Evolutionary conservation across 176 grass and related monocot species (phyloP), one percentile per base, ranked within the genome.

Genomic region (Hordeum marinum): DNA sequence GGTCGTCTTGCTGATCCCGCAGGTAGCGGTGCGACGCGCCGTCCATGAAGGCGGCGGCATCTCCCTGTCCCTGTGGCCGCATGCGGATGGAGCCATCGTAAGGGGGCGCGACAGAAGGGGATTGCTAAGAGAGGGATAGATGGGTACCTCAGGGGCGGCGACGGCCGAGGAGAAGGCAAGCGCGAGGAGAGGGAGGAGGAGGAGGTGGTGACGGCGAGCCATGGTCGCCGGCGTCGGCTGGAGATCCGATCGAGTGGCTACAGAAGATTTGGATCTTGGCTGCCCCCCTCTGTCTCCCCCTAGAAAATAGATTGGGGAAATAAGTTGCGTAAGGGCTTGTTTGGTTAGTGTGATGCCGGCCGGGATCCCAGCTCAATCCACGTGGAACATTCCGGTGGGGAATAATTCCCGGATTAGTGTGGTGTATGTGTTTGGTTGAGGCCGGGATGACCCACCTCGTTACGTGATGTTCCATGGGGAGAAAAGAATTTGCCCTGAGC

Each of bases 1-100:
- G 66, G 80, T 1, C 8, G n/a, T 25, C 58, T 37, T 39, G 89
- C 59, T 83, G 89, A 67, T 80, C 61, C 75, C 89, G 75, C 21
- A 90, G 80, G 89, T 87, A 90, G 68, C 84, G 89, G 37, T 79
- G 80, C 60, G 85, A 84, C 1, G 80, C 27, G 45, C 73, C 67
- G 25, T 90, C 89, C 46, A 90, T 74, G 85, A 90, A 90, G 48
- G 77, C 67, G 3, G 85, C 78, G 52, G 83, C 26, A 11, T 75
- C 59, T 45, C 82, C 80, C 17, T 66, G 72, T 1, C 25, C 80
- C 67, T 75, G 67, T 13, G 17, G 15, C 80, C 69, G 40, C 27
- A 43, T 8, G 77, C 12, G 61, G 12, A 48, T 11, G 24, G n/a
- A 75, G 9, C 0, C 27, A 37, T 24, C 27, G 21, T 76, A 62